Conservation (phyloP, 2,329 filamentous ascomycete genomes). For the Neophaeococcomyces aloes region DNA sequence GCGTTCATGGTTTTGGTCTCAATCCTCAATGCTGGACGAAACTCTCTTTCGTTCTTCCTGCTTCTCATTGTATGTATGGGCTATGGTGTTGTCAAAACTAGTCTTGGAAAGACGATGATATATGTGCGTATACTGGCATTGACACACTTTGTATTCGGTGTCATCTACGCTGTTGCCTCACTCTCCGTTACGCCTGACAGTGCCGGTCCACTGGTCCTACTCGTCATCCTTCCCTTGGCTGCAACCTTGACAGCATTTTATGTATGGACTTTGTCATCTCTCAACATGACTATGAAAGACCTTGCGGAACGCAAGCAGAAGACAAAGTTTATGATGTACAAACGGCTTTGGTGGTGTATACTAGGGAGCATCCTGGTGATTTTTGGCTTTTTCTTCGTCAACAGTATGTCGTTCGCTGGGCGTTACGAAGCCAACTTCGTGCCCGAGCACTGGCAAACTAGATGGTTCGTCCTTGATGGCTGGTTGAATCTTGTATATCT, state of each 20-base stretch:
- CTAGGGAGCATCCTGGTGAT: slow-evolving; percentile 85
- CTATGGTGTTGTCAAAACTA: slow-evolving; percentile 93
- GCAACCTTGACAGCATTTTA: slow-evolving; percentile 93
- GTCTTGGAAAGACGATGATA: slow-evolving; percentile 85
- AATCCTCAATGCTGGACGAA: slow-evolving; percentile 81
- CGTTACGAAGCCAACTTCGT: slow-evolving; percentile 78
- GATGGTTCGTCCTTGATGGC: slow-evolving; percentile 95
- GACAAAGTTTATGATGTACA: slow-evolving; percentile 91
- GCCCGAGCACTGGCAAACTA: slow-evolving; percentile 90
- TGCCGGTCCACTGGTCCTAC: slow-evolving; percentile 77
- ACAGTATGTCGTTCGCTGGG: slow-evolving; percentile 88
- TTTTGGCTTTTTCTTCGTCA: slow-evolving; percentile 97
- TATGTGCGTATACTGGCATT: slow-evolving; percentile 84
- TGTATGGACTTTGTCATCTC: slow-evolving; percentile 93
- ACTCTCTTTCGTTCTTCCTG: slow-evolving; percentile 97
- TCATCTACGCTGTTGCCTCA: slow-evolving; percentile 78
- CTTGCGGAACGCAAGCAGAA: slow-evolving; percentile 89
- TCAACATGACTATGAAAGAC: slow-evolving; percentile 92
- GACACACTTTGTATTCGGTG: slow-evolving; percentile 84
- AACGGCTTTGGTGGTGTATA: slow-evolving; percentile 97
- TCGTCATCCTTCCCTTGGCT: slow-evolving; percentile 86
- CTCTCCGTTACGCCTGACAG: slow-evolving; percentile 80
- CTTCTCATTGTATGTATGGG: slow-evolving; percentile 98
- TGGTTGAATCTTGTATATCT: slow-evolving; percentile 97
- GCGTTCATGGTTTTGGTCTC: slow-evolving; percentile 84